phyloP scores from a whole-genome alignment of 768 basidiomycete genomes.

The Naganishia onofrii region DNA sequence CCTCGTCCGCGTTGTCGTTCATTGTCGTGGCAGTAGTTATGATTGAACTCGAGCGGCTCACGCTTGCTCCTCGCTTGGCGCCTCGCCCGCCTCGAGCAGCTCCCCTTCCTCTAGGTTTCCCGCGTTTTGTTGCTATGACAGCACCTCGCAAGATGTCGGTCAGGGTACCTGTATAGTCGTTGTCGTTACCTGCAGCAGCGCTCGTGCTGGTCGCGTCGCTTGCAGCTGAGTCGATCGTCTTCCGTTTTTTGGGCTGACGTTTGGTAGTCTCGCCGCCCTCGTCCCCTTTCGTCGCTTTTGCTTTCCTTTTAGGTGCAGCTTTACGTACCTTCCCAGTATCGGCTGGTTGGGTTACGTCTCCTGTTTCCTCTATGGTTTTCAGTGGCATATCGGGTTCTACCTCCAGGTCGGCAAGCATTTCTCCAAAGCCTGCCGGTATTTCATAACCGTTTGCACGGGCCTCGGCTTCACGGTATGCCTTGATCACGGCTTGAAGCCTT shows the following conservation, averaged over 20 bases:
- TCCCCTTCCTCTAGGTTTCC: not conserved
- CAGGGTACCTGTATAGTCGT: not conserved
- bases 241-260: slow-evolving; percentile 20
- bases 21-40: not conserved
- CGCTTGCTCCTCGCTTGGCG: not conserved
- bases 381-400: slow-evolving; percentile 28
- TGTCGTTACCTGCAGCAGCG: not conserved
- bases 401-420: slow-evolving; percentile 49
- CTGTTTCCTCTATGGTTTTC: slow-evolving; percentile 1
- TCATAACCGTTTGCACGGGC: slow-evolving; percentile 36
- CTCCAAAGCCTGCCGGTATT: slow-evolving; percentile 38
- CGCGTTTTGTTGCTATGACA: slow-evolving; percentile 1
- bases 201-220: slow-evolving; percentile 6
- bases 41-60: slow-evolving; percentile 12
- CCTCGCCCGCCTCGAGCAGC: not conserved
- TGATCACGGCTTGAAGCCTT: slow-evolving; percentile 63
- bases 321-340: not conserved
- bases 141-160: not conserved
- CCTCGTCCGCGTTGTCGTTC: slow-evolving; percentile 7
- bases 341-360: not conserved
- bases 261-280: not conserved
- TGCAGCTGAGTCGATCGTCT: slow-evolving; percentile 18
- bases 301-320: slow-evolving; percentile 3
- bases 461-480: slow-evolving; percentile 49
- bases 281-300: not conserved